Conservation (phyloP, 2,329 filamentous ascomycete genomes). For the Fusarium domesticum region DNA sequence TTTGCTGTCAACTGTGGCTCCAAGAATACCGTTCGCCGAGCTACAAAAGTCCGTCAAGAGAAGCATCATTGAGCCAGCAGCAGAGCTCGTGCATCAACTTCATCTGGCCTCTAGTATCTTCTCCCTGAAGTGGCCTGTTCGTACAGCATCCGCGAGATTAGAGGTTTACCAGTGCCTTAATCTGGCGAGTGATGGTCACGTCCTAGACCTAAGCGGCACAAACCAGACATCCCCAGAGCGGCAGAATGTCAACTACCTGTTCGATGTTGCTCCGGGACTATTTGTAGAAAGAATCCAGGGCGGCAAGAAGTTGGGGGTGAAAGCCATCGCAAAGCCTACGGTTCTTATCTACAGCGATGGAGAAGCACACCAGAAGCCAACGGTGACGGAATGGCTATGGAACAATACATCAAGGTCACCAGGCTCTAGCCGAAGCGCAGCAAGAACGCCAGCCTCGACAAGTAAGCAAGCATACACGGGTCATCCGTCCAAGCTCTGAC, state of each 20-base stretch:
- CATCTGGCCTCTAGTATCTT: constrained; percentile 35
- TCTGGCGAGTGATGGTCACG: constrained; percentile 31
- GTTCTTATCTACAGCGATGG: constrained; percentile 34
- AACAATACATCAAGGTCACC: constrained; percentile 25
- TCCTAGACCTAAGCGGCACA: constrained; percentile 31
- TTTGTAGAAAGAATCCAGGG: constrained; percentile 37
- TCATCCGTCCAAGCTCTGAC: constrained; percentile 30
- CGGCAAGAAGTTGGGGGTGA: constrained; percentile 33
- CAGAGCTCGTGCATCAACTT: constrained; percentile 37
- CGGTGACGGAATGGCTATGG: constrained; percentile 36
- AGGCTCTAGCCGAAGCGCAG: constrained; percentile 15
- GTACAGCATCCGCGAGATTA: constrained; percentile 34
- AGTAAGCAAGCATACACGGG: constrained; percentile 27
- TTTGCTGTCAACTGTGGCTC: constrained; percentile 31
- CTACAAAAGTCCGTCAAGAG: constrained; percentile 34
- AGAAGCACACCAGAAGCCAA: constrained; percentile 29
- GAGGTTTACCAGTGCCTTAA: constrained; percentile 39
- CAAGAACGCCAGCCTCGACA: constrained; percentile 21
- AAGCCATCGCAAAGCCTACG: constrained; percentile 34
- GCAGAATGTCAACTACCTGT: constrained; percentile 34
- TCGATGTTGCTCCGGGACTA: constrained; percentile 37
- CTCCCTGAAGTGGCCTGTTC: constrained; percentile 38
- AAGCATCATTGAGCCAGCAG: constrained; percentile 36
- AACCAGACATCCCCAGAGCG: constrained; percentile 29
- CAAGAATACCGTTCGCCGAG: constrained; percentile 27